phyloP scores from a whole-genome alignment of 495 filamentous ascomycete genomes.

The Bombardia bombarda region DNA sequence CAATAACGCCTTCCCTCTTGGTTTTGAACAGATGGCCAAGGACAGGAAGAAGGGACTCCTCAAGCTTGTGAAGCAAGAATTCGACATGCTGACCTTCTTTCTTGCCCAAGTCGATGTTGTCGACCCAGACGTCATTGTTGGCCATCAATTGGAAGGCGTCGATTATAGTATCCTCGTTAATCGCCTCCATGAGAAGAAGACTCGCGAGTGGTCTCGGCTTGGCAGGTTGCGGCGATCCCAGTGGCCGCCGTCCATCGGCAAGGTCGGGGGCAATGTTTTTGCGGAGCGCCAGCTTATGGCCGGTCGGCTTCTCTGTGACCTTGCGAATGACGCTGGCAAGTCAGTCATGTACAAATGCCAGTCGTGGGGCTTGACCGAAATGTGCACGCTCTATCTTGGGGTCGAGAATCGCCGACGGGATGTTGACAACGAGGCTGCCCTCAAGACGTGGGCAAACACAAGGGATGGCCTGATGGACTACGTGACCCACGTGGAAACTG shows the following conservation, averaged over 20 bases:
- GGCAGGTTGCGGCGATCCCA: slow-evolving; percentile 73
- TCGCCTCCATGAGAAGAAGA: slow-evolving; percentile 82
- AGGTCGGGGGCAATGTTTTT: slow-evolving; percentile 80
- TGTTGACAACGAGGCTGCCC: slow-evolving; percentile 74
- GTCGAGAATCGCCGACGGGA: slow-evolving; percentile 65
- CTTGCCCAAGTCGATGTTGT: slow-evolving; percentile 76
- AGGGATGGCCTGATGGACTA: slow-evolving; percentile 89
- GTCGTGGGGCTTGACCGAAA: slow-evolving; percentile 95
- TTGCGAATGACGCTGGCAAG: slow-evolving; percentile 95
- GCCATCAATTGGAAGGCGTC: slow-evolving; percentile 94
- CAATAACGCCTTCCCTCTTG: slow-evolving; percentile 66
- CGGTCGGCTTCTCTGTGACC: slow-evolving; percentile 85
- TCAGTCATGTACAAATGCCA: slow-evolving; percentile 96
- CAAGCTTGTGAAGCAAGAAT: slow-evolving; percentile 73
- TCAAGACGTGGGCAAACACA: slow-evolving; percentile 80
- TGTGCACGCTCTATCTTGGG: slow-evolving; percentile 79
- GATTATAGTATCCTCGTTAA: slow-evolving; percentile 87
- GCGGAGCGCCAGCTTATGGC: slow-evolving; percentile 83
- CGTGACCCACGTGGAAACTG: slow-evolving; percentile 81
- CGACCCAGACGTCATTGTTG: slow-evolving; percentile 90
- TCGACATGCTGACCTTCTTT: slow-evolving; percentile 76
- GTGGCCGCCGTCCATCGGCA: slow-evolving; percentile 86
- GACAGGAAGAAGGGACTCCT: slow-evolving; percentile 59
- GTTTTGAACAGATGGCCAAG: slow-evolving; percentile 66
- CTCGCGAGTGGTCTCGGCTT: slow-evolving; percentile 85